Base-by-base conservation (phyloP, 306 rosid species). In the Cotoneaster glaucophyllus region DNA sequence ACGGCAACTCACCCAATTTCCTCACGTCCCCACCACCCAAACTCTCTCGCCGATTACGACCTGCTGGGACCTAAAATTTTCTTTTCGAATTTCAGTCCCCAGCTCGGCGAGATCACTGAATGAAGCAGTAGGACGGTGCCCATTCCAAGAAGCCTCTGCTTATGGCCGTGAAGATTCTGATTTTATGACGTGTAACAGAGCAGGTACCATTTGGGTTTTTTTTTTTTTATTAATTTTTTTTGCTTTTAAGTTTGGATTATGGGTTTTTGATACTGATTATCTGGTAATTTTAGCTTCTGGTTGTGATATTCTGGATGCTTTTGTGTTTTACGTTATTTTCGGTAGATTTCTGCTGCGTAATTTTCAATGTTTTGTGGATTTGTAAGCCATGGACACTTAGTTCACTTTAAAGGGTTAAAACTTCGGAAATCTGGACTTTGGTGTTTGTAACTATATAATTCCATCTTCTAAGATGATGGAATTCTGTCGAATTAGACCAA, bases 121-220 rank as follows among this genome's bases (percentile, higher is more conserved):
- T 95, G 63, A 87, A 85, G 64, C 84, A 79, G 48, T 95, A 86
- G 69, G 96, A 90, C 43, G 98, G 97, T 50, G 29, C 94, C 56
- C 93, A 92, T 70, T 31, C 93, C 9, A 41, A 73, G 21, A 92
- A 95, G 80, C 96, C 97, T 25, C 72, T 95, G 69, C 97, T 95
- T 63, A 90, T 95, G 96, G 98, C 97, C 44, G 86, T 92, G 83
- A 92, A 95, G 93, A 86, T 93, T 52, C 96, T 90, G 98, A 95
- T 34, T 95, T 96, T 95, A 95, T 64, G 98, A 95, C 81, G 97
- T 92, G 29, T 87, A 96, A 2, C 96, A 85, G 77, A 85, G 98
- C 97, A 92, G 98, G 97, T 92, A 29, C 4, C 69, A 4, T 22
- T 58, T n/a, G 15, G 48, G 3, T 5, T 34, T 32, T 32, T 6